Percentiles rank a stretch among this genome's conserved stretches.
phyloP scores from a whole-genome alignment of 352 stramenopile species.

The Phytophthora palmivora region DNA sequence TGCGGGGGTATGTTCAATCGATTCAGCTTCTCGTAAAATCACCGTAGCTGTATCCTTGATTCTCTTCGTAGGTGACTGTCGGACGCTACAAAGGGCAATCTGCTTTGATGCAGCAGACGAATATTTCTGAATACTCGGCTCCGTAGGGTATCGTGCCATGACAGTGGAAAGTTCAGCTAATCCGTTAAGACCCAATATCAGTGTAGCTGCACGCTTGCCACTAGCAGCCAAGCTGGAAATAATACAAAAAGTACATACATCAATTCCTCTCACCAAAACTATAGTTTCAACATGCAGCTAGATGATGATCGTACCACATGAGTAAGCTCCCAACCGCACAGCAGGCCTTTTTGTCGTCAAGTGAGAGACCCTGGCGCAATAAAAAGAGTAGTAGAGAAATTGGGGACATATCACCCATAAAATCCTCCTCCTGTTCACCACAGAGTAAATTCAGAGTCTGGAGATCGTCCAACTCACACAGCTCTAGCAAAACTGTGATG shows the following conservation, averaged over 20 bases:
- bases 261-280: not conserved
- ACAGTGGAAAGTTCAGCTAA: conserved; percentile 76
- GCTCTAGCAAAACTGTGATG: conserved; percentile 63
- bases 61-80: conserved; percentile 40
- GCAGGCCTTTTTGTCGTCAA: conserved; percentile 84
- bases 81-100: conserved; percentile 62
- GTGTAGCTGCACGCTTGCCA: conserved; percentile 52
- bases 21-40: conserved; percentile 52
- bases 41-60: conserved; percentile 50
- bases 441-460: conserved; percentile 64
- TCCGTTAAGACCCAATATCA: conserved; percentile 67
- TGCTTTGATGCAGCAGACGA: conserved; percentile 61
- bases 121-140: conserved; percentile 77
- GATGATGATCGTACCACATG: conserved; percentile 57
- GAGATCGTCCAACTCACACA: conserved; percentile 73
- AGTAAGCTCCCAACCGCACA: conserved; percentile 78
- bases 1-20: conserved; percentile 40
- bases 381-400: conserved; percentile 80
- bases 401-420: conserved; percentile 56
- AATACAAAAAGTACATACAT: conserved; percentile 7
- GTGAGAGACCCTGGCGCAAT: conserved; percentile 69
- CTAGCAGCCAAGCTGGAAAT: conserved; percentile 58
- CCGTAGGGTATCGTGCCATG: conserved; percentile 74
- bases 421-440: conserved; percentile 40
- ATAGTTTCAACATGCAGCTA: not conserved